Evolutionary conservation across 2,329 filamentous ascomycete species (phyloP).

Genomic region (Neoarthrinium moseri): DNA sequence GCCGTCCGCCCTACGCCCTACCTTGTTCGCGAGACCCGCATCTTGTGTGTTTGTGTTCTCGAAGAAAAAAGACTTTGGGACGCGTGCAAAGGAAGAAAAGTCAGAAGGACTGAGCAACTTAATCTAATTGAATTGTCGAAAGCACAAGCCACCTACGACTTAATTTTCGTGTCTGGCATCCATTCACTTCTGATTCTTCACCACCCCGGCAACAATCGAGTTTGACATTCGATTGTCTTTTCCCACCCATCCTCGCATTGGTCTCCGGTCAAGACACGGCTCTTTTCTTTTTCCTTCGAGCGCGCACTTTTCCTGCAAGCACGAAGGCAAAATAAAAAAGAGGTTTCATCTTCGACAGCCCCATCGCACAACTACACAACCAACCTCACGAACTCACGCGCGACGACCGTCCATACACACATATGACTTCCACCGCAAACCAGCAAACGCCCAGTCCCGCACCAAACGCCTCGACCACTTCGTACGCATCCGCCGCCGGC

Average conservation of each 20-base stretch:
- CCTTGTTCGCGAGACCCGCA: too few species aligned
- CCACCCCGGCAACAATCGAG: slow-evolving; percentile 10
- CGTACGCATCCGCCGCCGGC: slow-evolving; percentile 67
- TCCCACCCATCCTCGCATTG: not conserved
- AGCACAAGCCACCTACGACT: not conserved
- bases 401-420: too few species aligned
- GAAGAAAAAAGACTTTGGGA: too few species aligned
- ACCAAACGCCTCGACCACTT: slow-evolving; percentile 56
- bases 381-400: slow-evolving; percentile 23
- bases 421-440: slow-evolving; percentile 62
- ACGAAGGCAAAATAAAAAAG: slow-evolving; percentile 5
- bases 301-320: slow-evolving; percentile 3
- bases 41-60: too few species aligned
- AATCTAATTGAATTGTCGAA: slow-evolving; percentile 5
- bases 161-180: not conserved
- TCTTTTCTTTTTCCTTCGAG: slow-evolving; percentile 5
- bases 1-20: too few species aligned
- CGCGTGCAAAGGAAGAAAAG: not conserved
- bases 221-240: slow-evolving; percentile 16
- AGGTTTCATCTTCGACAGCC: slow-evolving; percentile 13
- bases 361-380: slow-evolving; percentile 17
- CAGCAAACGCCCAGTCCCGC: slow-evolving; percentile 55
- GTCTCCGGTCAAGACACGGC: slow-evolving; percentile 1
- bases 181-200: slow-evolving; percentile 8
- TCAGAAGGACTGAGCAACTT: slow-evolving; percentile 3